These are phyloP conservation scores for Solanum hybrid DNA, from an alignment of 305 asterid genomes.

Conservation along the genomic window DNA sequence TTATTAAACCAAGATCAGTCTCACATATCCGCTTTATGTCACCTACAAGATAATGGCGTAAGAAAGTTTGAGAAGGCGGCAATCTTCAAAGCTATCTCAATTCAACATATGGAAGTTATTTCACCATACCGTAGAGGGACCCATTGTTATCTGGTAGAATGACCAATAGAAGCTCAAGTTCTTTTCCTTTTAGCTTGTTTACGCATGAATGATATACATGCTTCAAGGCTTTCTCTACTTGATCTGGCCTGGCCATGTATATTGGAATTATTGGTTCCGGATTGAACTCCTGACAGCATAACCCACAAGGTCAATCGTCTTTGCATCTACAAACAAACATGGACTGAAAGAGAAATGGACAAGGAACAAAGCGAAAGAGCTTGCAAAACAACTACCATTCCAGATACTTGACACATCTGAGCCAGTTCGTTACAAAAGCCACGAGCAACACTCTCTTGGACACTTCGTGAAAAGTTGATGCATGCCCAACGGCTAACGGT, in stretches of 20 bases:
- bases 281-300: slow-evolving; percentile 54
- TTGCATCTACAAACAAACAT: not conserved
- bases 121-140: slow-evolving; percentile 64
- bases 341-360: not conserved
- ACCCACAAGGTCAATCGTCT: not conserved
- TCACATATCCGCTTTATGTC: slow-evolving; percentile 94
- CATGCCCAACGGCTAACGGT: slow-evolving; percentile 95
- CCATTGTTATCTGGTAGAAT: slow-evolving; percentile 95
- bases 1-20: slow-evolving; percentile 88
- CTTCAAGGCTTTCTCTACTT: slow-evolving; percentile 90
- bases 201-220: slow-evolving; percentile 71
- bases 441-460: slow-evolving; percentile 93
- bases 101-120: not conserved
- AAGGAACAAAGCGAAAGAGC: not conserved
- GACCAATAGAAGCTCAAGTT: slow-evolving; percentile 80
- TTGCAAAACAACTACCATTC: slow-evolving; percentile 55
- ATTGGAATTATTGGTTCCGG: slow-evolving; percentile 87
- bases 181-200: slow-evolving; percentile 86
- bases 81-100: not conserved
- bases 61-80: not conserved
- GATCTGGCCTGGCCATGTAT: slow-evolving; percentile 79
- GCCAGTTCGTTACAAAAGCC: slow-evolving; percentile 91
- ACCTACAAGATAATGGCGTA: slow-evolving; percentile 26
- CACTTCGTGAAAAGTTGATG: slow-evolving; percentile 88
- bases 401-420: slow-evolving; percentile 97